These are phyloP conservation scores for Malbranchea zuffiana DNA, from an alignment of 2,329 filamentous ascomycete genomes.

Conservation along the genomic window DNA sequence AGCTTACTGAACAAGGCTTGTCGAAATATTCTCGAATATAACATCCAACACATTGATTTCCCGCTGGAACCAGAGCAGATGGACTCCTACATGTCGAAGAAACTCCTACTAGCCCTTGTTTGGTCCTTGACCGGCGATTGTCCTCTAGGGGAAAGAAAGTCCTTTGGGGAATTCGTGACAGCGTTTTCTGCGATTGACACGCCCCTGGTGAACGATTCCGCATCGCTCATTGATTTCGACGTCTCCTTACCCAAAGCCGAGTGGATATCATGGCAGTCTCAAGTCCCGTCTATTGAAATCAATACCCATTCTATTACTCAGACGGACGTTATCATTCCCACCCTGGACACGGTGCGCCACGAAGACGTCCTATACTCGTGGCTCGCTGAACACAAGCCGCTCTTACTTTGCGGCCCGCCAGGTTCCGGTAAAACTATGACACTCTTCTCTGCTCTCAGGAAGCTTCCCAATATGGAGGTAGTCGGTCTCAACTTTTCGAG, in stretches of 20 bases:
- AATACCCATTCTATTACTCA: slow-evolving; percentile 97
- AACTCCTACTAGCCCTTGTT: slow-evolving; percentile 79
- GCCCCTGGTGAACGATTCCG: slow-evolving; percentile 63
- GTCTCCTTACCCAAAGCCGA: slow-evolving; percentile 75
- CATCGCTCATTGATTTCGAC: slow-evolving; percentile 92
- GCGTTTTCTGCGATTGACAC: slow-evolving; percentile 77
- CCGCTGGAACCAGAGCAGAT: slow-evolving; percentile 81
- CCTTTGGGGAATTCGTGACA: slow-evolving; percentile 75
- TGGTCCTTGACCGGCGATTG: slow-evolving; percentile 97
- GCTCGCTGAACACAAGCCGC: slow-evolving; percentile 95
- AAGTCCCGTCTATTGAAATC: slow-evolving; percentile 89
- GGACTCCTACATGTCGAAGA: slow-evolving; percentile 84
- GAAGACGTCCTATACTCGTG: slow-evolving; percentile 99
- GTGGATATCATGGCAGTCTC: slow-evolving; percentile 87
- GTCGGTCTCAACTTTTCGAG: slow-evolving; percentile 99
- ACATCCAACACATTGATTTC: slow-evolving; percentile 87
- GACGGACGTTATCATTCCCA: slow-evolving; percentile 97
- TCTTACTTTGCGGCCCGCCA: slow-evolving; percentile 90
- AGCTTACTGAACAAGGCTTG: slow-evolving; percentile 91
- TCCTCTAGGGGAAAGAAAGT: slow-evolving; percentile 73
- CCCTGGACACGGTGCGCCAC: slow-evolving; percentile 90
- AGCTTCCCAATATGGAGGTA: slow-evolving; percentile 96
- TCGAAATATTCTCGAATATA: slow-evolving; percentile 88
- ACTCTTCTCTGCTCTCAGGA: slow-evolving; percentile 90
- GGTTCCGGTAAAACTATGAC: slow-evolving; percentile 99